Percentiles rank a stretch among this genome's conserved stretches.
These are phyloP conservation scores for Exidia glandulosa DNA, from an alignment of 768 basidiomycete species.

Conservation along the genomic window DNA sequence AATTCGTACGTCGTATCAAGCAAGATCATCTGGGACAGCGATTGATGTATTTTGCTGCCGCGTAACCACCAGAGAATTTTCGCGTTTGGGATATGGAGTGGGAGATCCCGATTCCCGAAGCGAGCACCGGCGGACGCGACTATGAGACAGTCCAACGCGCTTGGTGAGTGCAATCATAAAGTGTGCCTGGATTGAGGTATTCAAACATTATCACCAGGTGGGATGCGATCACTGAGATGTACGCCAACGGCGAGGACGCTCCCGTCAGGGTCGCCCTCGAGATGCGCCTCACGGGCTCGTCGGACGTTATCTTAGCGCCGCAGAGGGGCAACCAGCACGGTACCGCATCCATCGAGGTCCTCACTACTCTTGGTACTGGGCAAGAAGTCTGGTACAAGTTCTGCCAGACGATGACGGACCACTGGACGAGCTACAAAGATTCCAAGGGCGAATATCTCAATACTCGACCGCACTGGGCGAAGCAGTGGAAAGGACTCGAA, in stretches of 20 bases:
- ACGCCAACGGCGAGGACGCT: slow-evolving; percentile 6
- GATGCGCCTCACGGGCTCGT: slow-evolving; percentile 18
- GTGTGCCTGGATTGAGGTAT: slow-evolving; percentile 1
- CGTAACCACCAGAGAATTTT: slow-evolving; percentile 12
- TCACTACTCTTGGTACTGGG: slow-evolving; percentile 13
- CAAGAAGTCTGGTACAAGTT: slow-evolving; percentile 12
- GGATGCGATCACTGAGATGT: slow-evolving; percentile 5
- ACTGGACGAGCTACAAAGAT: slow-evolving; percentile 15
- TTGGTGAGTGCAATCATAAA: slow-evolving; percentile 10
- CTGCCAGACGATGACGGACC: slow-evolving; percentile 14
- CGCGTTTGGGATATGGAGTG: slow-evolving; percentile 16
- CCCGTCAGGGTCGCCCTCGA: slow-evolving; percentile 17
- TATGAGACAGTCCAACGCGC: slow-evolving; percentile 14
- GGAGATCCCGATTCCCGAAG: slow-evolving; percentile 15
- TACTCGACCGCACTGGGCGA: slow-evolving; percentile 20
- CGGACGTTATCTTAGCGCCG: slow-evolving; percentile 14
- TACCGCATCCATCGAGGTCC: slow-evolving; percentile 16
- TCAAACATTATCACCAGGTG: not conserved
- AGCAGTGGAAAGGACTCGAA: slow-evolving; percentile 16
- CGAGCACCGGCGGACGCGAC: slow-evolving; percentile 8
- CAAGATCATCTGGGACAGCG: not conserved
- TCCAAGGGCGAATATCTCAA: slow-evolving; percentile 8
- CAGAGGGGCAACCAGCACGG: slow-evolving; percentile 15
- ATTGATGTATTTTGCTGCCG: not conserved
- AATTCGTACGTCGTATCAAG: not conserved